Evolutionary conservation across 345 rosid genomes (phyloP), one percentile per base, ranked within the genome.

Genomic region (Eutrema japonicum): DNA sequence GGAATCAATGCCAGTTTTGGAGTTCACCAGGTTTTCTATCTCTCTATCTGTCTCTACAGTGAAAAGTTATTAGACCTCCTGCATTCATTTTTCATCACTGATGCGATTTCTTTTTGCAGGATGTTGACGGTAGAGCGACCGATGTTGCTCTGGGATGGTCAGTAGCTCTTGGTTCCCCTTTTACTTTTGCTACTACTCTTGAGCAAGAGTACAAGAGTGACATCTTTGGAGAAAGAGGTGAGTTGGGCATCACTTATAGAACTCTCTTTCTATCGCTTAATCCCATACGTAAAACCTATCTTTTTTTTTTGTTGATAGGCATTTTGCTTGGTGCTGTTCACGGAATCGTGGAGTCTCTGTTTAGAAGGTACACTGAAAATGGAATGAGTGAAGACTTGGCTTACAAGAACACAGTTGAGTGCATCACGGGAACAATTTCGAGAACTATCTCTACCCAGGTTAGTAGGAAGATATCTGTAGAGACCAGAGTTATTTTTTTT

Each of bases 191-290:
- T 22, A 91, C 94, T 18, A 90, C 93, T 41, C 81, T 92, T 73
- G 98, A 92, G 82, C 89, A 86, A 77, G 98, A 92, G 82, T 92
- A 92, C 81, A 90, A 74, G 89, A 92, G 98, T 85, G 98, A 92
- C 77, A 92, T 92, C 68, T 92, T 92, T 63, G 98, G 98, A 68
- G 98, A 92, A 79, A 83, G 96, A 12, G 98, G 98, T 88, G 50
- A 76, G 88, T 76, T 57, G 26, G 14, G 6, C 42, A 7, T 41
- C 22, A 18, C 37, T 38, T 13, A 14, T 45, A 7, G 46, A 49
- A 14, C 18, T 53, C 2, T 37, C 36, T 50, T 32, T 27, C 53
- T 57, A 18, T 53, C n/a, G 3, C 56, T 37, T 8, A 13, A 11
- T 72, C 11, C 51, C 10, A 22, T 70, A 12, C 42, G 42, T 80